Percentiles rank a stretch among this genome's conserved stretches.
These are phyloP conservation scores for Spathaspora sp. DNA, from an alignment of 1,139 yeast genomes.

Conservation along the genomic window DNA sequence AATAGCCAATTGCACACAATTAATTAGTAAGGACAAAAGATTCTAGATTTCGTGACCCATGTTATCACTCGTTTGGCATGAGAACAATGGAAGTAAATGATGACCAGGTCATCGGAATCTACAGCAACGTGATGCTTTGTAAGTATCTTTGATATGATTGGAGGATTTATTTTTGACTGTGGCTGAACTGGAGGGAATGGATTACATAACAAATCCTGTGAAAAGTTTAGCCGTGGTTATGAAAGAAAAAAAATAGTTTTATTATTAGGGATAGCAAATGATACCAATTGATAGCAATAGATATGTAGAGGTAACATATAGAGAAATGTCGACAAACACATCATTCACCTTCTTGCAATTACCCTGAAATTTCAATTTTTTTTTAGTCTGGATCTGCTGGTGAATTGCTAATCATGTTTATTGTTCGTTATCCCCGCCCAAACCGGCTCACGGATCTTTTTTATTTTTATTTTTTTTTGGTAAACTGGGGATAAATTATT, in stretches of 20 bases:
- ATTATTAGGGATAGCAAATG: neutral
- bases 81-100: neutral
- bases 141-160: neutral
- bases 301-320: too few relatives aligned
- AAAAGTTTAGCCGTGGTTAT: too few relatives aligned
- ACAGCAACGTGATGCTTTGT: neutral
- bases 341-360: neutral
- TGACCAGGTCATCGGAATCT: neutral
- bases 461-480: neutral
- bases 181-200: too few relatives aligned
- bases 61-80: neutral
- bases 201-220: neutral
- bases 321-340: too few relatives aligned
- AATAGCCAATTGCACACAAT: neutral
- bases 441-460: neutral
- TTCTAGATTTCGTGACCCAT: neutral
- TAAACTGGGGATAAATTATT: neutral
- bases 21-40: neutral
- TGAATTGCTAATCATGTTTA: neutral
- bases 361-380: neutral
- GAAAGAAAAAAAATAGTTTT: neutral
- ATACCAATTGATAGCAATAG: neutral
- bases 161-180: too few relatives aligned
- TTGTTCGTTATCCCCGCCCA: constrained; percentile 1
- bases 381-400: neutral